Percentiles rank a stretch among this genome's conserved stretches.
Evolutionary conservation across 129 eudicot genomes (phyloP).

Genomic region (Centaurea solstitialis): DNA sequence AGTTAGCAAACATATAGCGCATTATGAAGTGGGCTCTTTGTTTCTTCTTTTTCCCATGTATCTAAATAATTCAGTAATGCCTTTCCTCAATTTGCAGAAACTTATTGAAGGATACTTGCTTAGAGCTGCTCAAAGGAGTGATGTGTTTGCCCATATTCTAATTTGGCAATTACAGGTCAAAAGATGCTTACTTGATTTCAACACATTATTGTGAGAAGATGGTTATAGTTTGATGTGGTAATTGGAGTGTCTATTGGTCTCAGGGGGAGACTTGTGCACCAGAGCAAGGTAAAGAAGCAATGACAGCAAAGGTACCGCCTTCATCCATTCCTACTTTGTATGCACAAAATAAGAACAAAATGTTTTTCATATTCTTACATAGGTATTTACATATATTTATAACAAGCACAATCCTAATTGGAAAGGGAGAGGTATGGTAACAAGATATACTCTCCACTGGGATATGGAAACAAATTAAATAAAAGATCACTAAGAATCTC

Average conservation of each 20-base stretch:
- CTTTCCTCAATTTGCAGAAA: slow-evolving; percentile 46
- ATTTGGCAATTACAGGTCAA: slow-evolving; percentile 99
- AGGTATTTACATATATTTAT: neutral
- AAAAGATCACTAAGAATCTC: neutral
- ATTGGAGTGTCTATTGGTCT: slow-evolving; percentile 22
- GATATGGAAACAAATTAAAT: neutral
- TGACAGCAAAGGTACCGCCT: slow-evolving; percentile 58
- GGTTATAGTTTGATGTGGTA: slow-evolving; percentile 24
- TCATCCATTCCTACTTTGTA: neutral
- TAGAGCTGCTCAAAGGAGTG: slow-evolving; percentile 98
- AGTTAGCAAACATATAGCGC: neutral
- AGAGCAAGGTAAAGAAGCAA: slow-evolving; percentile 72
- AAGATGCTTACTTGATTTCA: slow-evolving; percentile 1
- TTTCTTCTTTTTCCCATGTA: neutral
- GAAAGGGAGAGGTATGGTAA: neutral
- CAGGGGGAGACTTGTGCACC: slow-evolving; percentile 93
- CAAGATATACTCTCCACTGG: neutral
- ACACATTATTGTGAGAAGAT: neutral
- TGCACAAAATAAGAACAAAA: neutral
- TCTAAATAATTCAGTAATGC: slow-evolving; percentile 18
- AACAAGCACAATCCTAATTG: neutral
- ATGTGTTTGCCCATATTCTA: slow-evolving; percentile 95
- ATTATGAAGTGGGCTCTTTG: slow-evolving; percentile 1
- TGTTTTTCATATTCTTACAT: neutral
- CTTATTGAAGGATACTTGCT: slow-evolving; percentile 95